Evolutionary conservation across 2,329 filamentous ascomycete genomes (phyloP), one percentile per base, ranked within the genome.

Genomic region (Xylariaceae sp.): DNA sequence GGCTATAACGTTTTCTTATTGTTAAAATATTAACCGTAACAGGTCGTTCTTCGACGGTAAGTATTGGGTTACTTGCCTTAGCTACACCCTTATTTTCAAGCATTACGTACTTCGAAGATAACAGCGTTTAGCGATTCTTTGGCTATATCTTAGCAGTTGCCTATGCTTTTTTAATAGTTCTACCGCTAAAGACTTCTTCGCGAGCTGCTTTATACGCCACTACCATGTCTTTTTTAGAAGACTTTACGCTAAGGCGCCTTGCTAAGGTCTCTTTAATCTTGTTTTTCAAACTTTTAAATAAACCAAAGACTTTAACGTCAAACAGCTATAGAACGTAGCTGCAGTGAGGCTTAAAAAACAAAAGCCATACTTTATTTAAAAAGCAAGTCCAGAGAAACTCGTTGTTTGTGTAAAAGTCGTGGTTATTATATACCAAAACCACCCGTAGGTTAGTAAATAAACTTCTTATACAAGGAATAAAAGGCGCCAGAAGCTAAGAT

Each of bases 61-160:
- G n/a, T n/a, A n/a, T n/a, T n/a, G n/a, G n/a, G n/a, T n/a, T n/a
- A n/a, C n/a, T n/a, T n/a, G n/a, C n/a, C n/a, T n/a, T 16, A 29
- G 24, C 32, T 20, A 51, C 20, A 21, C 49, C 33, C 26, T 24
- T 33, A 7, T 52, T 24, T 13, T 52, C 41, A 13, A 52, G 18
- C 2, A 52, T 30, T 2, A 52, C 41, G 29, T 46, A 52, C 24
- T 46, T 46, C 18, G 33, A 52, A n/a, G 27, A 45, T 23, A 52
- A n/a, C 15, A 29, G 23, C 9, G 11, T 37, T 21, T 37, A 3
- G 2, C 41, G n/a, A 27, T 52, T 33, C 8, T 40, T 20, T 26
- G 40, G 40, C n/a, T 26, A 42, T 24, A 51, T 51, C 10, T 30
- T 40, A 16, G 41, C 21, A 2, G 41, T 27, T 41, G 4, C n/a